phyloP scores from a whole-genome alignment of 257 asterid species.

The Paulownia fortunei region DNA sequence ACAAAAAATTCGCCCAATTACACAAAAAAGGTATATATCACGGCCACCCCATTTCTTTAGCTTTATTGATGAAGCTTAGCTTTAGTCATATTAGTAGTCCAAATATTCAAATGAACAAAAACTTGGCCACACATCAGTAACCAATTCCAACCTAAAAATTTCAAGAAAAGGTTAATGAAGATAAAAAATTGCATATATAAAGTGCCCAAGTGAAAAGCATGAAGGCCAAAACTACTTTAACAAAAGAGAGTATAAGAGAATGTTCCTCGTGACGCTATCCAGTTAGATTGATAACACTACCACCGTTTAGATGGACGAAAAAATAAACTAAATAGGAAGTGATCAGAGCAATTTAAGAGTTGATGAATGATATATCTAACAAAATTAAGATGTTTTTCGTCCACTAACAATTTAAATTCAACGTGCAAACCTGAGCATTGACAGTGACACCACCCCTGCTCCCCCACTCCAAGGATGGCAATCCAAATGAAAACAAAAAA shows the following conservation, averaged over 20 bases:
- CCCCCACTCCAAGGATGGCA: neutral
- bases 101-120: too few relatives aligned
- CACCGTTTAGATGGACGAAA: neutral
- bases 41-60: too few relatives aligned
- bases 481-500: conserved; percentile 19
- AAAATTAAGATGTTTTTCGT: neutral
- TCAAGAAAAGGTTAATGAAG: neutral
- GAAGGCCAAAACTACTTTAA: neutral
- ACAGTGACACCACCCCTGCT: neutral
- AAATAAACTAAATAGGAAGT: neutral
- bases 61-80: too few relatives aligned
- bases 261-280: neutral
- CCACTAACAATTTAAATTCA: neutral
- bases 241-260: neutral
- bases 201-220: neutral
- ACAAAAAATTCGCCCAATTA: too few relatives aligned
- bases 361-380: neutral
- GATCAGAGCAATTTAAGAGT: neutral
- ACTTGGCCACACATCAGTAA: too few relatives aligned
- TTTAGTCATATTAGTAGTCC: too few relatives aligned
- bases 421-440: neutral
- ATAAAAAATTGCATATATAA: neutral
- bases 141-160: too few relatives aligned
- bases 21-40: too few relatives aligned
- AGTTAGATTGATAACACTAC: neutral